Evolutionary conservation across 495 filamentous ascomycete species (phyloP), one percentile per base, ranked within the genome.

Genomic region (Penicillium cinerascens): DNA sequence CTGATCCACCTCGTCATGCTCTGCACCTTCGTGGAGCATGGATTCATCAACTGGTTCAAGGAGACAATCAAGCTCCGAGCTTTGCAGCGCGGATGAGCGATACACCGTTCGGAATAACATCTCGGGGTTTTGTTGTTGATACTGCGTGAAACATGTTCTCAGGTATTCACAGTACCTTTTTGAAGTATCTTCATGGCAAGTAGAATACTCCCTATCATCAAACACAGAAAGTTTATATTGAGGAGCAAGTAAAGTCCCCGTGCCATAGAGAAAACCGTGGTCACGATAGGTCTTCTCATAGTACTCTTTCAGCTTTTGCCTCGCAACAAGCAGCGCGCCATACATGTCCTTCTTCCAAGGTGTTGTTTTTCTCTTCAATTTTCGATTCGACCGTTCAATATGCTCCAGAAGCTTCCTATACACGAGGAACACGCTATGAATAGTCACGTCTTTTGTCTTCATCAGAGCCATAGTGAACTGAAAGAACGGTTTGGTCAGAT

Each of bases 191-290:
- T 27, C 23, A 27, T 27, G 9, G 42, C 23, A 44, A 26, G 21
- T 26, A 25, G 42, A 44, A 29, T 44, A 44, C 42, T 44, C 42
- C 17, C 21, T 27, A 27, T 27, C 42, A 27, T 44, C 42, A 44
- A 44, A 44, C 17, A 22, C 42, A 44, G 18, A 6, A 1, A 44
- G 21, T 27, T 44, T 44, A 44, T 44, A 44, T 29, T 44, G 42
- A 44, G 42, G 8, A 29, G 42, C 42, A 44, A 44, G 42, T 44
- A 44, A 26, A 27, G 42, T 15, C 17, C 21, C 42, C 7, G 25
- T 47, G 20, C 45, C 18, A 23, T 47, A 47, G 29, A 47, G 45
- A 47, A 47, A 47, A 5, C 45, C 45, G 33, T 47, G 45, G 33
- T 47, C 45, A 25, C 45, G 33, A 25, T 47, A 47, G 29, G 45